phyloP scores from a whole-genome alignment of 1,284 basidiomycete species.

The Leccinum subrobustum region DNA sequence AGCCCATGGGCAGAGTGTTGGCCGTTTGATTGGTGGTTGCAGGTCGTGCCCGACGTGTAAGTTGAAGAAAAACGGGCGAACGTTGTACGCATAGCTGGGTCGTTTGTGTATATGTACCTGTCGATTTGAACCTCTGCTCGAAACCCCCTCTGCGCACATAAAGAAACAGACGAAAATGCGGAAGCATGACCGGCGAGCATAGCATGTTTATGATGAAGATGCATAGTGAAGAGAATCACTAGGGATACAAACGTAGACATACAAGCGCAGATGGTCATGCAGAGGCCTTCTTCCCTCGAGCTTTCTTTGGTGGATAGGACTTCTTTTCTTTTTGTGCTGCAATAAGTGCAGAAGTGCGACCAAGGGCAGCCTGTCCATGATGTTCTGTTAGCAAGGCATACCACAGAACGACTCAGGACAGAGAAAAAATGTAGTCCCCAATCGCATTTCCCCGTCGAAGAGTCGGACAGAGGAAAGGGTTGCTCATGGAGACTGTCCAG shows the following conservation, averaged over 20 bases:
- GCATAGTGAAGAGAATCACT: constrained; percentile 21
- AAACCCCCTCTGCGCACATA: neutral
- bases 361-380: constrained; percentile 66
- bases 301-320: constrained; percentile 68
- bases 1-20: constrained; percentile 53
- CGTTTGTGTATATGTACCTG: constrained; percentile 23
- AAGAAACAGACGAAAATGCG: neutral
- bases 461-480: constrained; percentile 15
- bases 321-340: constrained; percentile 74
- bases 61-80: neutral
- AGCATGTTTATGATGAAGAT: constrained; percentile 18
- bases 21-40: constrained; percentile 27
- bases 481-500: constrained; percentile 25
- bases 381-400: constrained; percentile 20
- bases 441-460: constrained; percentile 17
- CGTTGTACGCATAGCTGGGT: constrained; percentile 6
- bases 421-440: constrained; percentile 27
- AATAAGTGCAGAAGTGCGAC: constrained; percentile 76
- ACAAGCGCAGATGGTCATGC: constrained; percentile 26
- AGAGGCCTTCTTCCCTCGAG: constrained; percentile 68
- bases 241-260: constrained; percentile 26
- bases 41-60: neutral
- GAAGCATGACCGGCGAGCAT: constrained; percentile 7
- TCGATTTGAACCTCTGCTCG: constrained; percentile 5
- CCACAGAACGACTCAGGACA: constrained; percentile 12